Conservation (phyloP, 768 basidiomycete species). For the Gloeophyllum trabeum region DNA sequence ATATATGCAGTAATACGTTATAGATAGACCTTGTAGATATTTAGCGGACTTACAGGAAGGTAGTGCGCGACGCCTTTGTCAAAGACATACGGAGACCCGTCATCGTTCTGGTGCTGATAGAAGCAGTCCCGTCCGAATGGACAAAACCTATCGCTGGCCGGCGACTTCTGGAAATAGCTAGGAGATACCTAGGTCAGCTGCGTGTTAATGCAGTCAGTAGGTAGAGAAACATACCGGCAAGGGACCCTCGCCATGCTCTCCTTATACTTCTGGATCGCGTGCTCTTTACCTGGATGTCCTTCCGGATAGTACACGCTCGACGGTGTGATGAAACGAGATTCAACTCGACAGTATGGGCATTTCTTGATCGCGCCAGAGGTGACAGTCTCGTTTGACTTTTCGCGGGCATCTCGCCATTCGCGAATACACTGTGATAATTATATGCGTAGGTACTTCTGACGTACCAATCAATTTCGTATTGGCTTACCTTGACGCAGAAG, state of each 20-base stretch:
- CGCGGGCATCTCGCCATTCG: slow-evolving; percentile 59
- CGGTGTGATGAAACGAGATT: slow-evolving; percentile 61
- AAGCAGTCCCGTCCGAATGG: slow-evolving; percentile 79
- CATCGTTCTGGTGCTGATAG: slow-evolving; percentile 57
- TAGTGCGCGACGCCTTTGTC: slow-evolving; percentile 38
- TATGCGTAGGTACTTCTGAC: too few species aligned
- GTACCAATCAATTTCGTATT: neutral
- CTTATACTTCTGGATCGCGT: slow-evolving; percentile 47
- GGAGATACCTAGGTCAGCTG: too few species aligned
- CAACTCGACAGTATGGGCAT: slow-evolving; percentile 67
- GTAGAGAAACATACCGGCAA: slow-evolving; percentile 62
- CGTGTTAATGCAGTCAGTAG: slow-evolving; percentile 11
- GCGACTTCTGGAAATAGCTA: slow-evolving; percentile 54
- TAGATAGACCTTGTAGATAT: too few species aligned
- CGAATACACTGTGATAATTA: slow-evolving; percentile 61
- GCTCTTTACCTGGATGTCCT: slow-evolving; percentile 39
- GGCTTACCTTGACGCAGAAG: slow-evolving; percentile 59
- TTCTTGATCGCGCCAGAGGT: slow-evolving; percentile 56
- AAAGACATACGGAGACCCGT: slow-evolving; percentile 53
- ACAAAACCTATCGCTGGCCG: slow-evolving; percentile 40
- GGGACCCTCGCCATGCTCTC: slow-evolving; percentile 60
- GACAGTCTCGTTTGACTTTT: slow-evolving; percentile 38
- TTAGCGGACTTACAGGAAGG: too few species aligned
- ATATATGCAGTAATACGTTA: slow-evolving; percentile 20
- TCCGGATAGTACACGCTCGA: slow-evolving; percentile 58